Conservation (phyloP, 768 basidiomycete genomes). For the Phaeotremella fagi region DNA sequence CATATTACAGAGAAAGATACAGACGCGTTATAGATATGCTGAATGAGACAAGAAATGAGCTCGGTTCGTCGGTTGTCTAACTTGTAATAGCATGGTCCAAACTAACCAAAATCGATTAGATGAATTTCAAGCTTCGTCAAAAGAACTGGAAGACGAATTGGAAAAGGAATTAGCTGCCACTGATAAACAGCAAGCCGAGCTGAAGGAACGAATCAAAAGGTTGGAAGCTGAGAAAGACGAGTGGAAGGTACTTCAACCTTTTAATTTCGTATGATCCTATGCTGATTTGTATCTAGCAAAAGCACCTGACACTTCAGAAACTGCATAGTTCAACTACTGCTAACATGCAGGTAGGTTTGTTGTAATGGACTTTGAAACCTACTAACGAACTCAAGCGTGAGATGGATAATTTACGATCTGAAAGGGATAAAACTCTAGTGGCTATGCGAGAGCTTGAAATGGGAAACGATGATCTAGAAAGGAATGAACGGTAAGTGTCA, state of each 20-base stretch:
- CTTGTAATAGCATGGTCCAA: no score
- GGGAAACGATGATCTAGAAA: constrained; percentile 77
- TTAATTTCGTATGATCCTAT: no score
- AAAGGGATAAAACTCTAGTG: constrained; percentile 44
- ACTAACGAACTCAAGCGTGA: constrained; percentile 80
- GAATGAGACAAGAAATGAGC: constrained; percentile 39
- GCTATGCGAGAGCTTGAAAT: constrained; percentile 47
- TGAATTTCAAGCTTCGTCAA: constrained; percentile 46
- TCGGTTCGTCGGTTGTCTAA: no score
- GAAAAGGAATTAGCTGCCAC: constrained; percentile 43
- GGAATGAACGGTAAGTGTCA: constrained; percentile 67
- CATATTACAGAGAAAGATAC: constrained; percentile 37
- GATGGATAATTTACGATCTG: constrained; percentile 67
- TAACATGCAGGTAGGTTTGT: constrained; percentile 77
- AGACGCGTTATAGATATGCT: constrained; percentile 33
- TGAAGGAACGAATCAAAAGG: constrained; percentile 33
- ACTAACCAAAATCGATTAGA: no score
- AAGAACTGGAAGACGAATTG: constrained; percentile 47
- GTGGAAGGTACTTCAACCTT: constrained; percentile 39
- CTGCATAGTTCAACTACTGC: constrained; percentile 80
- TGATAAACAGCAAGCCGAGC: constrained; percentile 37
- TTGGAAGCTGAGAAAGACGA: constrained; percentile 41
- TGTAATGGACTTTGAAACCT: constrained; percentile 52
- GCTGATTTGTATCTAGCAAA: no score
- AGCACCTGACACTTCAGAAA: constrained; percentile 47